Percentiles rank a stretch among this genome's conserved stretches.
Evolutionary conservation across 2,329 filamentous ascomycete genomes (phyloP).

Genomic region (Aureobasidium vineae): DNA sequence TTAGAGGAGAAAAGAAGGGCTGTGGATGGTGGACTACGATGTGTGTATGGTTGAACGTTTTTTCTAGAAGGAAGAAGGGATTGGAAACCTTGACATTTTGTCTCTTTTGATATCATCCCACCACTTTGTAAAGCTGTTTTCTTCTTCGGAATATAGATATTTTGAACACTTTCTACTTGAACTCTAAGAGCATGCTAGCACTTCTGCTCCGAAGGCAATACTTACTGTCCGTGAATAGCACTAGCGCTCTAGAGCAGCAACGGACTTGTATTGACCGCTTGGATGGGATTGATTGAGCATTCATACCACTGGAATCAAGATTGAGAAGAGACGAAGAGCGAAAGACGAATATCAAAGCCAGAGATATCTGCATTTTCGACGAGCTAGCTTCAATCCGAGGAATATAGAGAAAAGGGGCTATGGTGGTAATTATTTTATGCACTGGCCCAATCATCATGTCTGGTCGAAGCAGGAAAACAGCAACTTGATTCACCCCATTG

Average conservation of each 20-base stretch:
- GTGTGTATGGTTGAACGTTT: not conserved
- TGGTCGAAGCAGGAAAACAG: slow-evolving; percentile 1
- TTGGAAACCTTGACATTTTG: not conserved
- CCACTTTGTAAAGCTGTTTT: not conserved
- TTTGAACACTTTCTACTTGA: not conserved
- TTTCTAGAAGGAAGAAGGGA: not conserved
- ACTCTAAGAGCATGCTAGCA: not conserved
- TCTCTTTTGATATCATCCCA: not conserved
- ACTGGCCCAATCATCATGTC: slow-evolving; percentile 6
- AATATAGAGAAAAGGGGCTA: not conserved
- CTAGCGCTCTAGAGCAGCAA: not conserved
- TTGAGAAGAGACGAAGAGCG: not conserved
- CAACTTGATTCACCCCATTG: not conserved
- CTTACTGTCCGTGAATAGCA: not conserved
- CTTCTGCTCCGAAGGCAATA: not conserved
- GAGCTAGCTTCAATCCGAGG: slow-evolving; percentile 8
- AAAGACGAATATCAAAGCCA: not conserved
- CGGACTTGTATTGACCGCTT: not conserved
- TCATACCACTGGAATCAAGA: not conserved
- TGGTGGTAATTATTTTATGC: not conserved
- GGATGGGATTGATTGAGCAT: not conserved
- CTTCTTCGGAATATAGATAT: slow-evolving; percentile 3
- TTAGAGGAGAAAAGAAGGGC: not conserved
- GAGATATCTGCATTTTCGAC: not conserved
- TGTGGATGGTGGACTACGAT: not conserved